These are phyloP conservation scores for Populus hybrid DNA, from an alignment of 441 rosid genomes.

Conservation along the genomic window DNA sequence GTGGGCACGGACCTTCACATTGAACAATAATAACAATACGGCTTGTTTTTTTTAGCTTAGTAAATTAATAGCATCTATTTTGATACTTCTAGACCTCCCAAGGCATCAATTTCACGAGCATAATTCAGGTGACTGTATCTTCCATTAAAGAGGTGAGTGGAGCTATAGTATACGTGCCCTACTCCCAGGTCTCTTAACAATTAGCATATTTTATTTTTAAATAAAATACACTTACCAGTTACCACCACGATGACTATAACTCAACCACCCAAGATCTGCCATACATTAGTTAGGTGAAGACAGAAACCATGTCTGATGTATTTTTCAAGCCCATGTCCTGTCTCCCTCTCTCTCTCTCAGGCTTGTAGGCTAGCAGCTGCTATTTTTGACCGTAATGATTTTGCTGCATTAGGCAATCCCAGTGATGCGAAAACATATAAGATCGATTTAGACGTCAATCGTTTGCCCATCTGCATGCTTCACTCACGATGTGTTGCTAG, in stretches of 20 bases:
- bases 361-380: conserved; percentile 34
- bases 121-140: background rate
- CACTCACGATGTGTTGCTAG: conserved; percentile 3
- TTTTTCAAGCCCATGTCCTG: conserved; percentile 25
- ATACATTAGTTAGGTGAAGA: conserved; percentile 19
- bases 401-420: background rate
- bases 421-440: background rate
- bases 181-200: background rate
- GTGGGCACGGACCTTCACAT: background rate
- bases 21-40: background rate
- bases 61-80: background rate
- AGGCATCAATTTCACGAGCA: background rate
- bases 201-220: background rate
- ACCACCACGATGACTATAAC: background rate
- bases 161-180: background rate
- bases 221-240: background rate
- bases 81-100: background rate
- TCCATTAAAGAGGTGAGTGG: background rate
- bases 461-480: background rate
- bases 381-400: conserved; percentile 38
- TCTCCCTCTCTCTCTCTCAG: background rate
- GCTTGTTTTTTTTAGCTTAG: background rate
- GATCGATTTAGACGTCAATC: conserved; percentile 18
- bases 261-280: conserved; percentile 17
- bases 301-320: conserved; percentile 20